phyloP scores from a whole-genome alignment of 139 green algal genomes.

The Klebsormidium nitens region DNA sequence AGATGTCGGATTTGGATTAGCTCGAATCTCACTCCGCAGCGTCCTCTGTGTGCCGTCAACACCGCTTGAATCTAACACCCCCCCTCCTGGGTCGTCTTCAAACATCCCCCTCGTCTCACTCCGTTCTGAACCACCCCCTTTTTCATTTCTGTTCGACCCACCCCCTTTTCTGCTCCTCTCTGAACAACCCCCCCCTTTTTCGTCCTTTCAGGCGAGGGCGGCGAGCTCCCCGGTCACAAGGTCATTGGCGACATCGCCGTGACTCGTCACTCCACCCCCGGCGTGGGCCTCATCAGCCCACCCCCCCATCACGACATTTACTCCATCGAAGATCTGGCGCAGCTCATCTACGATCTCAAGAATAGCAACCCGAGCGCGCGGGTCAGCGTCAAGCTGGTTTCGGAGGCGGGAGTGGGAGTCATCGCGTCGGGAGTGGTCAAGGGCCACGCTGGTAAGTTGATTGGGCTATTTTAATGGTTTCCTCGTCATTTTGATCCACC shows the following conservation, averaged over 20 bases:
- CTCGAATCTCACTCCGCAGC: no score
- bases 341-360: slow-evolving; percentile 64
- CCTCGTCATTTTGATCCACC: no score
- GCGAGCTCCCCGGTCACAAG: slow-evolving; percentile 88
- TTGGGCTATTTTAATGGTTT: no score
- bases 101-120: no score
- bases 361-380: slow-evolving; percentile 59
- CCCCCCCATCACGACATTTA: slow-evolving; percentile 57
- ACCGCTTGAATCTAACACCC: no score
- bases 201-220: slow-evolving; percentile 75
- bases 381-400: slow-evolving; percentile 92
- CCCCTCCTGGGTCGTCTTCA: no score
- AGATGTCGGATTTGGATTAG: no score
- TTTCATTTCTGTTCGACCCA: no score
- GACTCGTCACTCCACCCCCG: slow-evolving; percentile 77
- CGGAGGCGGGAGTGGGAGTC: slow-evolving; percentile 89
- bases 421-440: slow-evolving; percentile 86
- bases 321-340: slow-evolving; percentile 55
- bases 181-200: no score
- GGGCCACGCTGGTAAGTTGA: slow-evolving; percentile 81
- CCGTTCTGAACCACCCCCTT: no score
- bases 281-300: slow-evolving; percentile 78
- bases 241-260: slow-evolving; percentile 79
- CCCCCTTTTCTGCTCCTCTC: no score
- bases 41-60: no score